Conservation (phyloP, 495 filamentous ascomycete genomes). For the Aspergillus conjunctus region DNA sequence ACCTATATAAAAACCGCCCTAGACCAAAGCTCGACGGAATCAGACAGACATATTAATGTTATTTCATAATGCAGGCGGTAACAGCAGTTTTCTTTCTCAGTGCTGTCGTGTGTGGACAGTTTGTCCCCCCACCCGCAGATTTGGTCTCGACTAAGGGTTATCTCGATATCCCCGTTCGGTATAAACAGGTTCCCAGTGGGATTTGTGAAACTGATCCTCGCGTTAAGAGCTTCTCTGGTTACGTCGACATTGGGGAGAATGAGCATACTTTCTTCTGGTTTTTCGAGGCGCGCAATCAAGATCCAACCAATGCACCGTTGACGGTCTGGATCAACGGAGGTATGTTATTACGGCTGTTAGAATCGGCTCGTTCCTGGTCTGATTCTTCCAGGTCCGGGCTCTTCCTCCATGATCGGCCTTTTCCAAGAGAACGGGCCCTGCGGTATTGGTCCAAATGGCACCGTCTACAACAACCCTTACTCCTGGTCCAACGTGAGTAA, state of each 20-base stretch:
- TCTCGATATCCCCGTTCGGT: conserved; percentile 55
- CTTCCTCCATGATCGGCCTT: conserved; percentile 59
- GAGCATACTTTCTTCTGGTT: conserved; percentile 71
- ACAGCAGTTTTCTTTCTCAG: no score
- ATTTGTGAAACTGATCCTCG: conserved; percentile 66
- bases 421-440: conserved; percentile 66
- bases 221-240: conserved; percentile 68
- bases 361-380: background rate
- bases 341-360: background rate
- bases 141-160: conserved; percentile 54
- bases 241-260: conserved; percentile 62
- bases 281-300: conserved; percentile 58
- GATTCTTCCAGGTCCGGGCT: conserved; percentile 49
- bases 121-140: conserved; percentile 59
- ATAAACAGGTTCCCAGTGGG: conserved; percentile 63
- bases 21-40: no score
- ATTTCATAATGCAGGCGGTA: no score
- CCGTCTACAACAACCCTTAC: conserved; percentile 54
- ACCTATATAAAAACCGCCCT: no score
- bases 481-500: conserved; percentile 63
- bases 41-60: no score
- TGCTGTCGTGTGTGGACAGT: no score
- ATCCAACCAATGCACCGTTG: conserved; percentile 57
- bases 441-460: conserved; percentile 50
- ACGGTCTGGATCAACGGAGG: conserved; percentile 67